Evolutionary conservation across 2,329 filamentous ascomycete genomes (phyloP).

Genomic region (Trichothecium sympodiale): DNA sequence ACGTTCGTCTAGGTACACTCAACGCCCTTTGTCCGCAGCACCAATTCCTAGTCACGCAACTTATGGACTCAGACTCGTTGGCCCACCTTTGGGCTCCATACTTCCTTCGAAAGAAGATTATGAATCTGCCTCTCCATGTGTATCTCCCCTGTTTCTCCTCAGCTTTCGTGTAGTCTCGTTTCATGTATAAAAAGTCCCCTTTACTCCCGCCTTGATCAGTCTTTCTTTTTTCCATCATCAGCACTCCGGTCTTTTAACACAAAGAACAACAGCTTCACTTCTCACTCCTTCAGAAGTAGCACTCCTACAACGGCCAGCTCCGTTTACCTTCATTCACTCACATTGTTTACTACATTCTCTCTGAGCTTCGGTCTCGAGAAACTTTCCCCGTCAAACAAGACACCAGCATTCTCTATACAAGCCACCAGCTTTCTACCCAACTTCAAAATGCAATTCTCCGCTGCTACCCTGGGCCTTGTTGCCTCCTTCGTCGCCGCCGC

Average conservation of each 20-base stretch:
- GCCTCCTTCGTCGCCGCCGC: slow-evolving; percentile 29
- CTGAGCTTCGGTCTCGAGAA: slow-evolving; percentile 8
- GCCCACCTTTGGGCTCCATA: too few species aligned
- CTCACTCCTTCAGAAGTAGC: slow-evolving; percentile 7
- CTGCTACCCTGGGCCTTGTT: slow-evolving; percentile 29
- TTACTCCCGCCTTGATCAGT: slow-evolving; percentile 1
- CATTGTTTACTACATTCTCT: slow-evolving; percentile 2
- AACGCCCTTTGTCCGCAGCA: neutral
- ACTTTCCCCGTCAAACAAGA: slow-evolving; percentile 1
- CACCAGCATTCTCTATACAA: slow-evolving; percentile 8
- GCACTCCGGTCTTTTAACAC: neutral
- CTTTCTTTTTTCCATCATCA: neutral
- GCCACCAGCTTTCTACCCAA: slow-evolving; percentile 7
- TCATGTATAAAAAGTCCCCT: slow-evolving; percentile 5
- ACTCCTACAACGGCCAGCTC: slow-evolving; percentile 2
- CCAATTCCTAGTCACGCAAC: neutral
- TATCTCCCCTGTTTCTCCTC: too few species aligned
- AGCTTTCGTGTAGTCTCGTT: neutral
- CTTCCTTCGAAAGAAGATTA: too few species aligned
- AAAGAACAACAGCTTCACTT: slow-evolving; percentile 2
- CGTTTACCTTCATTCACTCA: slow-evolving; percentile 3
- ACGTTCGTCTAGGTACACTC: neutral
- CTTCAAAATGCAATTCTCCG: slow-evolving; percentile 44
- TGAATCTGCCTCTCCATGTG: too few species aligned
- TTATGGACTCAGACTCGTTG: neutral